A percentile compares a stretch with the other conserved stretches of the same genome.
These are phyloP conservation scores for Beauveria sp. DNA, from an alignment of 2,329 filamentous ascomycete genomes.

Conservation along the genomic window DNA sequence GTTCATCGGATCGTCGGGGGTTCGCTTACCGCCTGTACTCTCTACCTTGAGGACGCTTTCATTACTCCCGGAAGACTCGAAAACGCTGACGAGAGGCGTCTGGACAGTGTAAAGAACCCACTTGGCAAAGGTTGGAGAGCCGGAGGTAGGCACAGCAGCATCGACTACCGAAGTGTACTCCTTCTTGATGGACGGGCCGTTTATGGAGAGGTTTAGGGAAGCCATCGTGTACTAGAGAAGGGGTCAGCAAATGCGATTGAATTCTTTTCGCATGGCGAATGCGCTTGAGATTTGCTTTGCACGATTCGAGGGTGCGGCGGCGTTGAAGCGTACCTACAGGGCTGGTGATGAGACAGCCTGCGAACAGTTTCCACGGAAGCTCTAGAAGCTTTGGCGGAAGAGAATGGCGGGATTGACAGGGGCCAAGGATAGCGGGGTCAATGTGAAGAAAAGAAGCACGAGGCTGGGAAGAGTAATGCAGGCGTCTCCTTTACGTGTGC, in stretches of 20 bases:
- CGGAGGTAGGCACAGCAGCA: constrained; percentile 40
- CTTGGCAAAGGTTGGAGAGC: constrained; percentile 76
- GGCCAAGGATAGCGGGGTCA: not conserved
- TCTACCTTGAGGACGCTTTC: constrained; percentile 96
- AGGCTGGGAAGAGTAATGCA: not conserved
- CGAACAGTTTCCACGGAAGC: constrained; percentile 8
- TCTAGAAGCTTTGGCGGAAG: constrained; percentile 6
- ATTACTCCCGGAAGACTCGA: constrained; percentile 78
- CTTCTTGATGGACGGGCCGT: constrained; percentile 77
- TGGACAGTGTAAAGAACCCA: constrained; percentile 95
- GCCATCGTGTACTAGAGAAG: constrained; percentile 49
- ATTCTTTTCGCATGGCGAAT: not conserved
- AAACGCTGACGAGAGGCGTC: constrained; percentile 85
- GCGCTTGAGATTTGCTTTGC: not conserved
- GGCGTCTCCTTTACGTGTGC: not conserved
- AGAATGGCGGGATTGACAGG: constrained; percentile 2
- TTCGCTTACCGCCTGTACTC: constrained; percentile 65
- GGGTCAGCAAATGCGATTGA: constrained; percentile 12
- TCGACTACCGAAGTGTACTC: constrained; percentile 59
- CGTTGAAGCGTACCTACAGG: not conserved
- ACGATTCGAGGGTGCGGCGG: not conserved
- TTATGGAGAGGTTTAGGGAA: constrained; percentile 70
- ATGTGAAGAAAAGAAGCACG: not conserved
- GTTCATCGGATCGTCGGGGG: constrained; percentile 2
- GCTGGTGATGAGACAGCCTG: constrained; percentile 8